These are phyloP conservation scores for Fonsecaea nubica DNA, from an alignment of 2,329 filamentous ascomycete genomes.

Conservation along the genomic window DNA sequence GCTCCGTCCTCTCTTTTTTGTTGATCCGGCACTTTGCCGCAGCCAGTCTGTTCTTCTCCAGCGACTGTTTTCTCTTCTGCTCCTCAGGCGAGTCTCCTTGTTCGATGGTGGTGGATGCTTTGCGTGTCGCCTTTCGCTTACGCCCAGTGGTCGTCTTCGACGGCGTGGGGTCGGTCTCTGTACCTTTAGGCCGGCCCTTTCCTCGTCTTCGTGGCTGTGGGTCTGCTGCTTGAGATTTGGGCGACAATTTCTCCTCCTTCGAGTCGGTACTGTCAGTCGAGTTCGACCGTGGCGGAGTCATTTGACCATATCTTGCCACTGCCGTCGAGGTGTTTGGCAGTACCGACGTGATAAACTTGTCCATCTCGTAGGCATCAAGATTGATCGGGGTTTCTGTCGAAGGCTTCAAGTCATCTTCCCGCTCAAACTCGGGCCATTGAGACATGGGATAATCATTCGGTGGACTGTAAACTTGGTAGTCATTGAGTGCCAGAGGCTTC, in stretches of 20 bases:
- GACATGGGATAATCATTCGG: constrained; percentile 30
- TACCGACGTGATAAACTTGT: constrained; percentile 33
- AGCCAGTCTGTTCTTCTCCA: constrained; percentile 41
- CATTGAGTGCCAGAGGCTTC: constrained; percentile 25
- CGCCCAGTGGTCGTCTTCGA: constrained; percentile 26
- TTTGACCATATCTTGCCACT: constrained; percentile 38
- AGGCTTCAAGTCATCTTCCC: constrained; percentile 35
- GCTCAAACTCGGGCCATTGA: constrained; percentile 36
- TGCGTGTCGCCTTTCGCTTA: constrained; percentile 37
- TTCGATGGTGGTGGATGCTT: constrained; percentile 28
- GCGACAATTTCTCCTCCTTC: constrained; percentile 31
- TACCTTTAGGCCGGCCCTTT: constrained; percentile 29
- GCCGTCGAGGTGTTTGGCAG: constrained; percentile 33
- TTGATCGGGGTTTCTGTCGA: constrained; percentile 19
- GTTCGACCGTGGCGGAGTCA: constrained; percentile 39
- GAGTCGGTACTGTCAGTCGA: constrained; percentile 32
- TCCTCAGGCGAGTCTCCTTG: constrained; percentile 29
- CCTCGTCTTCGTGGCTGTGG: constrained; percentile 31
- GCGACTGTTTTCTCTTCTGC: constrained; percentile 40
- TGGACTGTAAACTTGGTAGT: constrained; percentile 38
- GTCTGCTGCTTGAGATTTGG: constrained; percentile 23
- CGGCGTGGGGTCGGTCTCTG: constrained; percentile 14
- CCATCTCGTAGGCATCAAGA: constrained; percentile 32
- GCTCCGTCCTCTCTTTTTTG: constrained; percentile 41
- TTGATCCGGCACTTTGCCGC: constrained; percentile 41